Percentiles rank a stretch among this genome's conserved stretches.
Conservation (phyloP, 768 basidiomycete genomes). For the Suillus placidus region DNA sequence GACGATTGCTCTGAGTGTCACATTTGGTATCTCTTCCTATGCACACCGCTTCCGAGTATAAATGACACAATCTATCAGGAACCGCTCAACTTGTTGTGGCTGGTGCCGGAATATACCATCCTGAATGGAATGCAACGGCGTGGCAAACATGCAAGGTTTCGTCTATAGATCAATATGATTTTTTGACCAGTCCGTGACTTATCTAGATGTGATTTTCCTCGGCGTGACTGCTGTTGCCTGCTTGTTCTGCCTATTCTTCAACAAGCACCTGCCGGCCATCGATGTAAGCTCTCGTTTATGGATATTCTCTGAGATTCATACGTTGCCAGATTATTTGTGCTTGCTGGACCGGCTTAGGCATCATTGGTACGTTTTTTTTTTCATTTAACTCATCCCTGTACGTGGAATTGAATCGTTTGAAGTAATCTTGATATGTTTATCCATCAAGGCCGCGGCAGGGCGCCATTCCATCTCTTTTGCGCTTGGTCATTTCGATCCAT, state of each 20-base stretch:
- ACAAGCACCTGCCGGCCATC: constrained; percentile 49
- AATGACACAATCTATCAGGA: constrained; percentile 37
- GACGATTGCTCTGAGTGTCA: constrained; percentile 67
- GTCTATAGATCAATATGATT: neutral
- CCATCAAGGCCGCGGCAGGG: constrained; percentile 59
- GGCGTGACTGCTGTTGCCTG: constrained; percentile 53
- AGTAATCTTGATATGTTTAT: constrained; percentile 61
- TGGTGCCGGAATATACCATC: constrained; percentile 58
- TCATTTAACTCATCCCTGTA: neutral
- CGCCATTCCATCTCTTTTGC: constrained; percentile 58
- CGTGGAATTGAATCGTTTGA: constrained; percentile 19
- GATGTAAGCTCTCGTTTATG: constrained; percentile 40
- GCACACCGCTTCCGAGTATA: neutral
- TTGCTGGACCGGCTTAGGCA: constrained; percentile 65
- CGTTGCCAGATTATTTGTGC: constrained; percentile 53
- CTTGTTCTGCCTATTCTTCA: constrained; percentile 58
- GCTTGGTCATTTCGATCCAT: constrained; percentile 59
- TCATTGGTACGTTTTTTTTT: constrained; percentile 41
- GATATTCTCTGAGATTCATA: constrained; percentile 6
- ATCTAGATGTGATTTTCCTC: constrained; percentile 56
- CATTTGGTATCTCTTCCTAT: constrained; percentile 45
- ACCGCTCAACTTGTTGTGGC: constrained; percentile 64
- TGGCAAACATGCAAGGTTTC: constrained; percentile 59
- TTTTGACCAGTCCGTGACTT: constrained; percentile 9
- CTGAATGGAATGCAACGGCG: constrained; percentile 56